Conservation (phyloP, 208 protist genomes). For the Crithidia bombi region DNA sequence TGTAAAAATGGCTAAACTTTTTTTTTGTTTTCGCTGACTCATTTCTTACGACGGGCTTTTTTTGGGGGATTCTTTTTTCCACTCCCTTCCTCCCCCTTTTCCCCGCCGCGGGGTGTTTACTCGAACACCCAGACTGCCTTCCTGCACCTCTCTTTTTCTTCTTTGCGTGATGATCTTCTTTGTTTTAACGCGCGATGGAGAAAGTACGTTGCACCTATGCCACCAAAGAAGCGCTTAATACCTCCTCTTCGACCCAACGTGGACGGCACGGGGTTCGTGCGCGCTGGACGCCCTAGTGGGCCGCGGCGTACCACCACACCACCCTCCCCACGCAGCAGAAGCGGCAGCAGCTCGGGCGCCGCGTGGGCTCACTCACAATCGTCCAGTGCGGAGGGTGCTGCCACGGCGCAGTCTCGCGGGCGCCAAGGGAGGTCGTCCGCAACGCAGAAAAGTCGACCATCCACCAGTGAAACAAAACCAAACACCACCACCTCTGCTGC, state of each 20-base stretch:
- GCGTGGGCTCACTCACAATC: background rate
- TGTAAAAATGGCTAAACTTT: too few relatives aligned
- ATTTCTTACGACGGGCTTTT: too few relatives aligned
- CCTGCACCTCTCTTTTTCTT: background rate
- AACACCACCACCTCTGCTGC: too few relatives aligned
- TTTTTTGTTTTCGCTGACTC: too few relatives aligned
- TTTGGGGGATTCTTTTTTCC: too few relatives aligned
- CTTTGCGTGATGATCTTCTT: background rate
- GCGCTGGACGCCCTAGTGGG: constrained; percentile 8
- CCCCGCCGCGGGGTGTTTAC: too few relatives aligned
- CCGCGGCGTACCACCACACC: constrained; percentile 8
- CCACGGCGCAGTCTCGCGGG: background rate
- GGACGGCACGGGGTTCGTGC: constrained; percentile 43
- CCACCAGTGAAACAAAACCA: too few relatives aligned
- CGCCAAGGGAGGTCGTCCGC: background rate
- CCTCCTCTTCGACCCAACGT: constrained; percentile 45
- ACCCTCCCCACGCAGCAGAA: too few relatives aligned
- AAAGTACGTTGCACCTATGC: constrained; percentile 16
- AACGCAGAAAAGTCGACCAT: background rate
- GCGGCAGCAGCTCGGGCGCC: background rate
- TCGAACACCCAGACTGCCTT: too few relatives aligned
- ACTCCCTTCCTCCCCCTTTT: too few relatives aligned
- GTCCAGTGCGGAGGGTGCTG: constrained; percentile 2
- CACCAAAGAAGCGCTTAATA: constrained; percentile 33
- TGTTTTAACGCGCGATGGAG: background rate